Evolutionary conservation across 2,329 filamentous ascomycete genomes (phyloP).

Genomic region (Colletotrichum sp.): DNA sequence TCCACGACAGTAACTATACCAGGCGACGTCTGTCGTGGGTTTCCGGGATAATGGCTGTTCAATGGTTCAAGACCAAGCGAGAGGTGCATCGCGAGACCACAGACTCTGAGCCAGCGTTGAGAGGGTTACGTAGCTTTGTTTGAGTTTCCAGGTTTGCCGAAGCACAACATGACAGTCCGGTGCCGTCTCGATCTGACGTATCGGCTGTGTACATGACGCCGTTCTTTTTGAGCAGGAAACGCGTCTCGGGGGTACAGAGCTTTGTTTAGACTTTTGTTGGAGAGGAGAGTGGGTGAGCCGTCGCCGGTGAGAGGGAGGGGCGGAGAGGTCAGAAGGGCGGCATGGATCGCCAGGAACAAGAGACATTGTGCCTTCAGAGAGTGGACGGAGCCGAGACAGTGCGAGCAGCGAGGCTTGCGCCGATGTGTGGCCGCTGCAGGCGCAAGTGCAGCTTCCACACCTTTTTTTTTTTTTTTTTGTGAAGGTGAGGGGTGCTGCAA

Average conservation of each 20-base stretch:
- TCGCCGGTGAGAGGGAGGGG: background rate
- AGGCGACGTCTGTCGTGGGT: background rate
- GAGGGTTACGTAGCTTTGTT: background rate
- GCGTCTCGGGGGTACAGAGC: background rate
- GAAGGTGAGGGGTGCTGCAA: background rate
- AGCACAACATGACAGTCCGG: background rate
- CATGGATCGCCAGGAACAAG: slow-evolving; percentile 12
- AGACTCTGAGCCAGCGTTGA: background rate
- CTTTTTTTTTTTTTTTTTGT: background rate
- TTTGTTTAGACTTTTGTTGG: background rate
- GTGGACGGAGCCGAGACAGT: background rate
- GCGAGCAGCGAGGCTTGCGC: background rate
- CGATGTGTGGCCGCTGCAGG: background rate
- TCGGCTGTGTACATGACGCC: slow-evolving; percentile 7
- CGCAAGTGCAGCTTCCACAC: background rate
- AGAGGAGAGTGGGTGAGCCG: background rate
- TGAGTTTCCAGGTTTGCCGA: background rate
- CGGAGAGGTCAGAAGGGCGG: background rate
- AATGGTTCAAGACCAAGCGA: background rate
- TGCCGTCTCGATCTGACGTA: background rate
- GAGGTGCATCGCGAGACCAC: background rate
- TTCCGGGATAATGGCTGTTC: background rate
- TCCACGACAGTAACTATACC: background rate
- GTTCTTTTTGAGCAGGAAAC: background rate
- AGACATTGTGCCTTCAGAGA: background rate